Percentiles rank a stretch among this genome's conserved stretches.
Conservation (phyloP, 768 basidiomycete species). For the Calocera cornea region DNA sequence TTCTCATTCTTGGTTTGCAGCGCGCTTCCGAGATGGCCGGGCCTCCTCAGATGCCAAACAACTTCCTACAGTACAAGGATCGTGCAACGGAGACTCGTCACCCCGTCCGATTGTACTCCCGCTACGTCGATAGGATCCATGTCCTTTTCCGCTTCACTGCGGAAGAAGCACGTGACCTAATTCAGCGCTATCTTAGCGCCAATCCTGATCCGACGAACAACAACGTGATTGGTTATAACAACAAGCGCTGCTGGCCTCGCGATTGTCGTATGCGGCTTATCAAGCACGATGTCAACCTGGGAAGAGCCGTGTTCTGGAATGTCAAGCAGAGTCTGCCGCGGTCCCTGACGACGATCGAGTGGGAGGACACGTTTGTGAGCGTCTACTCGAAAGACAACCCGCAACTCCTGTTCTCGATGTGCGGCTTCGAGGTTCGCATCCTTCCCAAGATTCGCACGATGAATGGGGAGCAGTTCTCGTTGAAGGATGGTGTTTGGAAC, state of each 20-base stretch:
- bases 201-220: slow-evolving; percentile 98
- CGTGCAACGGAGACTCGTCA: slow-evolving; percentile 90
- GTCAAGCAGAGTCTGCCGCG: slow-evolving; percentile 93
- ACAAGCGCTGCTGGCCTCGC: slow-evolving; percentile 97
- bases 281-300: slow-evolving; percentile 98
- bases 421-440: slow-evolving; percentile 96
- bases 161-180: slow-evolving; percentile 92
- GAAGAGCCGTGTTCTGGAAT: slow-evolving; percentile 98
- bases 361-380: slow-evolving; percentile 96
- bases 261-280: slow-evolving; percentile 98
- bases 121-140: slow-evolving; percentile 90
- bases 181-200: slow-evolving; percentile 92
- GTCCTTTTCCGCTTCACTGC: slow-evolving; percentile 96
- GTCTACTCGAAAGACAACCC: slow-evolving; percentile 98
- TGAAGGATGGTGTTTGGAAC: slow-evolving; percentile 95
- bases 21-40: slow-evolving; percentile 99
- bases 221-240: slow-evolving; percentile 98
- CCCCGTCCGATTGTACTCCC: slow-evolving; percentile 94
- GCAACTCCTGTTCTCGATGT: slow-evolving; percentile 95
- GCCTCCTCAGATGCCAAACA: slow-evolving; percentile 93
- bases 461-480: slow-evolving; percentile 91
- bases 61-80: slow-evolving; percentile 95
- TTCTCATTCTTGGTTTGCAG: slow-evolving; percentile 92
- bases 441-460: slow-evolving; percentile 90
- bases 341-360: slow-evolving; percentile 94